Evolutionary conservation across 306 rosid genomes (phyloP).

Genomic region (Cucumis cinereus): DNA sequence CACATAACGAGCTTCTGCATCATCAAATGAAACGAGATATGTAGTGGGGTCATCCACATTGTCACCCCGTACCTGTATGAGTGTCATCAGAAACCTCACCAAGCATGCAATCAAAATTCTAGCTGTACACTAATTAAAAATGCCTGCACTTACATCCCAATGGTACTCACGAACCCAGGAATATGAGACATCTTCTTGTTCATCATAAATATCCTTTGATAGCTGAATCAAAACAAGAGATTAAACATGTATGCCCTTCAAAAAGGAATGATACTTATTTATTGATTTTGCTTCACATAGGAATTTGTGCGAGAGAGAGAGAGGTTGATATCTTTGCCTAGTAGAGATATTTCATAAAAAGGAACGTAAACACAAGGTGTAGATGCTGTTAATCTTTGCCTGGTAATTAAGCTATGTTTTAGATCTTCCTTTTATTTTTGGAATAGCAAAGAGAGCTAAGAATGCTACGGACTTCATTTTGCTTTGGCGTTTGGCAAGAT

Average conservation of each 20-base stretch:
- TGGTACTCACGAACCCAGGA: conserved; percentile 93
- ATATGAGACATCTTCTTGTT: conserved; percentile 63
- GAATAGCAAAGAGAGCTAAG: background rate
- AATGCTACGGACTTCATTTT: background rate
- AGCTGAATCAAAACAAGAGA: conserved; percentile 36
- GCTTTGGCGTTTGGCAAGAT: background rate
- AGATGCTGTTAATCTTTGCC: background rate
- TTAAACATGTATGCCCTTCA: background rate
- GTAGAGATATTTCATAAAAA: too few relatives aligned
- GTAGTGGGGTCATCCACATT: conserved; percentile 72
- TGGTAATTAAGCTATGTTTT: background rate
- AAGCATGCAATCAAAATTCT: background rate
- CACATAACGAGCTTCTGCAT: conserved; percentile 76
- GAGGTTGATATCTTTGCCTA: background rate
- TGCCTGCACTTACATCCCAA: conserved; percentile 60
- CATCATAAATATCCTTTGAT: conserved; percentile 77
- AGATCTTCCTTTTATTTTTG: background rate
- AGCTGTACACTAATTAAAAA: background rate
- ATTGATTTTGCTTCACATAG: background rate
- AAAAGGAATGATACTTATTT: background rate
- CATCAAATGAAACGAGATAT: conserved; percentile 72
- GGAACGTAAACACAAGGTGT: background rate
- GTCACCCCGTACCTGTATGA: conserved; percentile 69
- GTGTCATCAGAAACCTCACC: conserved; percentile 5
- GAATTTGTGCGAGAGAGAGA: background rate